These are phyloP conservation scores for Clonostachys rhizophaga DNA, from an alignment of 2,329 filamentous ascomycete genomes.

Conservation along the genomic window DNA sequence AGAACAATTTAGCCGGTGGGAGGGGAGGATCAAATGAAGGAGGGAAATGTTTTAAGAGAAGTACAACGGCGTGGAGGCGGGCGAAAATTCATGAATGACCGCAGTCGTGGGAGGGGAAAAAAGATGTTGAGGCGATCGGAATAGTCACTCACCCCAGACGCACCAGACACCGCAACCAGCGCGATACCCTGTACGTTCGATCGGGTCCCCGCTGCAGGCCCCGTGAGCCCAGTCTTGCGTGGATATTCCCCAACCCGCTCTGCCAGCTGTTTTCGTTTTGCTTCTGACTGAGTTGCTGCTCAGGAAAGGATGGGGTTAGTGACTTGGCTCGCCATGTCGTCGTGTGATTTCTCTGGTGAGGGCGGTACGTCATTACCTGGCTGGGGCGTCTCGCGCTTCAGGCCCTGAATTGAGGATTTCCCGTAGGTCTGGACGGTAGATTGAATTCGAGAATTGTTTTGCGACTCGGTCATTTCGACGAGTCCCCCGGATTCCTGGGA, in stretches of 20 bases:
- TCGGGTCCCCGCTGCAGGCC: slow-evolving; percentile 26
- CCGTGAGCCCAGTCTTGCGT: slow-evolving; percentile 29
- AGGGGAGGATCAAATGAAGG: too few relatives aligned
- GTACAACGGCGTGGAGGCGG: too few relatives aligned
- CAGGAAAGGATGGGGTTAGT: slow-evolving; percentile 8
- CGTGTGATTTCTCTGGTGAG: not conserved
- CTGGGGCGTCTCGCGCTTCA: slow-evolving; percentile 47
- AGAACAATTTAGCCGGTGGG: too few relatives aligned
- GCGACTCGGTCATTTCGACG: slow-evolving; percentile 43
- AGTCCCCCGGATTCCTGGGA: not conserved
- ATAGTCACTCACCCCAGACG: slow-evolving; percentile 1
- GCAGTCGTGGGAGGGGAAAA: too few relatives aligned
- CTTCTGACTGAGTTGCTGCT: slow-evolving; percentile 46
- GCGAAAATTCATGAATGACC: too few relatives aligned
- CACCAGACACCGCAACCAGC: slow-evolving; percentile 24
- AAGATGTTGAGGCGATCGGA: not conserved
- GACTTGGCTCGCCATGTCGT: not conserved
- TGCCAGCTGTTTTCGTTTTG: slow-evolving; percentile 55
- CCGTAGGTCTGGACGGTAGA: slow-evolving; percentile 26
- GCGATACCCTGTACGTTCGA: slow-evolving; percentile 34
- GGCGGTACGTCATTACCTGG: slow-evolving; percentile 28
- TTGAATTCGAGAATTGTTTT: slow-evolving; percentile 50
- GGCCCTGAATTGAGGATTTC: slow-evolving; percentile 28
- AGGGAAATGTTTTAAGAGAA: too few relatives aligned
- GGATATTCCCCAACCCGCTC: slow-evolving; percentile 50